A percentile compares a stretch with the other conserved stretches of the same genome.
phyloP scores from a whole-genome alignment of 2,329 filamentous ascomycete genomes.

The Thielaviopsis populi region DNA sequence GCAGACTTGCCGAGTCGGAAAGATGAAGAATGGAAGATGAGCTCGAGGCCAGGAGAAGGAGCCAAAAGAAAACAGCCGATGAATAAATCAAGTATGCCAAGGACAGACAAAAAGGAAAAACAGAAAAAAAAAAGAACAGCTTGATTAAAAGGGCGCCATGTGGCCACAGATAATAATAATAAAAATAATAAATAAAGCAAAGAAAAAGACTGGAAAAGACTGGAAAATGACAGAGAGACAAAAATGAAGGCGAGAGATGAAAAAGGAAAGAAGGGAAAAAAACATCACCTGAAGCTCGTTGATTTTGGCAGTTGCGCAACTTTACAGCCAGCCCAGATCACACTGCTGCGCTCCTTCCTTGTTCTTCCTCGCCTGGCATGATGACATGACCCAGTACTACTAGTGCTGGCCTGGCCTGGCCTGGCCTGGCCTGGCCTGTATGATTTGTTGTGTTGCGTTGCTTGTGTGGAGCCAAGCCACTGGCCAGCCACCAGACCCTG shows the following conservation, averaged over 20 bases:
- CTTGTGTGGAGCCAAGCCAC: conserved; percentile 1
- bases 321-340: background rate
- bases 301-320: background rate
- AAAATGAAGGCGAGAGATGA: background rate
- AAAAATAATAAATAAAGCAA: background rate
- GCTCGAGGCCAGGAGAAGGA: background rate
- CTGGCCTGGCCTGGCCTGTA: background rate
- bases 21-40: background rate
- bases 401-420: background rate
- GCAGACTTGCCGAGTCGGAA: background rate
- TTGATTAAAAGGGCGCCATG: background rate
- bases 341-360: background rate
- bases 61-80: background rate
- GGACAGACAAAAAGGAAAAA: background rate
- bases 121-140: background rate
- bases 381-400: background rate
- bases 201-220: background rate
- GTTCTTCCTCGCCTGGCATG: background rate
- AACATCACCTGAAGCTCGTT: background rate
- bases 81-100: background rate
- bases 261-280: background rate
- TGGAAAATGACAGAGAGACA: background rate
- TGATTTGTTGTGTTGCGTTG: no score
- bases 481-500: background rate
- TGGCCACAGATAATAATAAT: background rate